A percentile compares a stretch with the other conserved stretches of the same genome.
These are phyloP conservation scores for Fusarium albidum DNA, from an alignment of 2,329 filamentous ascomycete genomes.

Conservation along the genomic window DNA sequence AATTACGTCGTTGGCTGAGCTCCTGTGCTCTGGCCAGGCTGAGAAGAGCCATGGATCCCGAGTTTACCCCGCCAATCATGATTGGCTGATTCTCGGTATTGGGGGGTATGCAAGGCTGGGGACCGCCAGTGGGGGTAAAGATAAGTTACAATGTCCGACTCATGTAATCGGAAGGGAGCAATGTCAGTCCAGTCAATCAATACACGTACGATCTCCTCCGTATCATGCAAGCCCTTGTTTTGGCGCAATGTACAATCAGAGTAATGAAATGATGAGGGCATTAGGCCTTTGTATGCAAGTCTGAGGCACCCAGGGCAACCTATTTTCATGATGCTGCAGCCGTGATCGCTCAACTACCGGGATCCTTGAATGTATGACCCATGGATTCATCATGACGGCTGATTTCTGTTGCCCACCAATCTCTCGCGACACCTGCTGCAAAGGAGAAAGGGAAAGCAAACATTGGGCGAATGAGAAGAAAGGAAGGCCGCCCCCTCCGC, in stretches of 20 bases:
- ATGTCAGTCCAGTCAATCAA: too few species aligned
- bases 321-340: slow-evolving; percentile 15
- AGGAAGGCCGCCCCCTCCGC: slow-evolving; percentile 16
- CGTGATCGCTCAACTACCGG: slow-evolving; percentile 1
- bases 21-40: slow-evolving; percentile 33
- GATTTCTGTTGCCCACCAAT: slow-evolving; percentile 6
- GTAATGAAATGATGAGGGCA: background rate
- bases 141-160: background rate
- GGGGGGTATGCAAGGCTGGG: slow-evolving; percentile 26
- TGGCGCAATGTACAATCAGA: too few species aligned
- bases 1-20: slow-evolving; percentile 37
- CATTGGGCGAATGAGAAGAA: slow-evolving; percentile 23
- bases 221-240: background rate
- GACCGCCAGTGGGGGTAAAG: background rate
- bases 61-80: slow-evolving; percentile 28
- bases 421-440: slow-evolving; percentile 16
- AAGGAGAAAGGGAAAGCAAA: background rate
- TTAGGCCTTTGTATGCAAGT: background rate
- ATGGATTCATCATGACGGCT: slow-evolving; percentile 13
- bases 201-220: too few species aligned
- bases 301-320: background rate
- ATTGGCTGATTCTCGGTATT: slow-evolving; percentile 22
- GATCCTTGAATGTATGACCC: slow-evolving; percentile 14
- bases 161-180: too few species aligned
- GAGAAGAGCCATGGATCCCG: slow-evolving; percentile 23